phyloP scores from a whole-genome alignment of 805 yeast genomes.

The Pichia gijzeniarum region DNA sequence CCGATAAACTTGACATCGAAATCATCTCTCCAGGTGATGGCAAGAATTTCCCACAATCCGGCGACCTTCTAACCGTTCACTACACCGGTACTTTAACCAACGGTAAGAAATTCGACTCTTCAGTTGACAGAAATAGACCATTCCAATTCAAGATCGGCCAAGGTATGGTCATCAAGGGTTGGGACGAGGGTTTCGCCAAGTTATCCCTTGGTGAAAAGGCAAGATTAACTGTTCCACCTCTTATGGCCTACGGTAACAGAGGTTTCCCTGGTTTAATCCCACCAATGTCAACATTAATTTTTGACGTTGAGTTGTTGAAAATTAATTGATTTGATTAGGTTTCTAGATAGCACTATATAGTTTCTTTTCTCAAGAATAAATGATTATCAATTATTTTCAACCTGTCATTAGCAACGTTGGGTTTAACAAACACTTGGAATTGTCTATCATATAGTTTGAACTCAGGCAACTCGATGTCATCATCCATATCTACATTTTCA shows the following conservation, averaged over 20 bases:
- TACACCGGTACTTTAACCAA: conserved; percentile 93
- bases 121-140: conserved; percentile 91
- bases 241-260: conserved; percentile 87
- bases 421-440: conserved; percentile 57
- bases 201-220: conserved; percentile 92
- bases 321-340: conserved; percentile 45
- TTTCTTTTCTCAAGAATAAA: conserved; percentile 4
- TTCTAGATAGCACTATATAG: neutral
- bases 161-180: conserved; percentile 93
- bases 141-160: conserved; percentile 93
- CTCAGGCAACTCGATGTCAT: conserved; percentile 42
- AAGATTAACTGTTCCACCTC: conserved; percentile 84
- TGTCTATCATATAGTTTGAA: conserved; percentile 62
- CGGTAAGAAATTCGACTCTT: conserved; percentile 94
- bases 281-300: conserved; percentile 88
- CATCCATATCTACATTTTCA: neutral
- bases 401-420: conserved; percentile 34
- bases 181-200: conserved; percentile 94
- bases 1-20: conserved; percentile 29
- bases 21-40: conserved; percentile 60
- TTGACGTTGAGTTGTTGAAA: conserved; percentile 69
- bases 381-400: conserved; percentile 27
- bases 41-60: conserved; percentile 74
- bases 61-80: conserved; percentile 89
- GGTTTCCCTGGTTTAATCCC: conserved; percentile 98